Conservation (phyloP, 2,329 filamentous ascomycete species). For the Apiospora malaysiana region DNA sequence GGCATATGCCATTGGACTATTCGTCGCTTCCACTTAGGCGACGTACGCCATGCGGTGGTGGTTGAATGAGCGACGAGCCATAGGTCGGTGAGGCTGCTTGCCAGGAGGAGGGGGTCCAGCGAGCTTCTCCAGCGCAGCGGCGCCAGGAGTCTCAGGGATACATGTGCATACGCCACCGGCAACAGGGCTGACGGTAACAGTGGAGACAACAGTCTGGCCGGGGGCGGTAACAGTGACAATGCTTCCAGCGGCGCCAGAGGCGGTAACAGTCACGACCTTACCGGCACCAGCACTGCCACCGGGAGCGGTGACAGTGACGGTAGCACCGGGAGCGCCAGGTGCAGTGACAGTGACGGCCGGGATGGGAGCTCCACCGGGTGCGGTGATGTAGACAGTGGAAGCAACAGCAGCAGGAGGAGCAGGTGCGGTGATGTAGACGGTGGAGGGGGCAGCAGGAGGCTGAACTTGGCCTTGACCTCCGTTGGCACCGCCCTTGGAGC, state of each 20-base stretch:
- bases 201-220: background rate
- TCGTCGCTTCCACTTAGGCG: background rate
- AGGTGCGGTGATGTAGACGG: slow-evolving; percentile 6
- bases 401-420: background rate
- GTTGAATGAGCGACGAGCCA: slow-evolving; percentile 8
- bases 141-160: background rate
- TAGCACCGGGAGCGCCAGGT: background rate
- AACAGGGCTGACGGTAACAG: background rate
- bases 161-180: background rate
- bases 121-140: background rate
- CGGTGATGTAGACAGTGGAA: slow-evolving; percentile 23
- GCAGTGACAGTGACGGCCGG: slow-evolving; percentile 14
- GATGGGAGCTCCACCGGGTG: slow-evolving; percentile 4
- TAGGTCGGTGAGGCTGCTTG: slow-evolving; percentile 15
- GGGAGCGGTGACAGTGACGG: slow-evolving; percentile 11
- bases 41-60: slow-evolving; percentile 10
- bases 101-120: background rate
- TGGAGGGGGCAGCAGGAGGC: slow-evolving; percentile 8
- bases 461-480: background rate
- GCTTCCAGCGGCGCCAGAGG: background rate
- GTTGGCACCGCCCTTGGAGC: background rate
- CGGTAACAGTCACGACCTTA: slow-evolving; percentile 5
- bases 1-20: background rate
- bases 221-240: slow-evolving; percentile 7
- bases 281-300: background rate